phyloP scores from a whole-genome alignment of 805 yeast genomes.

The Schwanniomyces yamadae region DNA sequence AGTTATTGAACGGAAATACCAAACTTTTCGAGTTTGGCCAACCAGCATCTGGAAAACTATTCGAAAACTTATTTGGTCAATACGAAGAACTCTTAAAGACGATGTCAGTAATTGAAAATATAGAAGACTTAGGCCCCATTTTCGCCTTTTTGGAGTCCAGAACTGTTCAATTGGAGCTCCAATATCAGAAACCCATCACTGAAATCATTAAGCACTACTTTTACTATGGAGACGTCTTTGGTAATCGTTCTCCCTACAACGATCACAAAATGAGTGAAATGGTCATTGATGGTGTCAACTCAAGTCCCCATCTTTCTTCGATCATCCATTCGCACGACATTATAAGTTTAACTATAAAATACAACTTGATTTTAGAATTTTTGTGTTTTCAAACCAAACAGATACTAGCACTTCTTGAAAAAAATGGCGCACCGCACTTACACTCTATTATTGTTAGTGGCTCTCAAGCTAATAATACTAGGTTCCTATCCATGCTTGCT shows the following conservation, averaged over 20 bases:
- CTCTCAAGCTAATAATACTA: slow-evolving; percentile 49
- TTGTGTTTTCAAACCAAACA: slow-evolving; percentile 50
- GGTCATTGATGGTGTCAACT: slow-evolving; percentile 45
- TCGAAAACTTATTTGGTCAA: slow-evolving; percentile 46
- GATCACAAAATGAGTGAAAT: slow-evolving; percentile 50
- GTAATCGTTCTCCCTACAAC: slow-evolving; percentile 58
- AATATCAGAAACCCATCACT: slow-evolving; percentile 14
- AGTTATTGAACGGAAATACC: slow-evolving; percentile 25
- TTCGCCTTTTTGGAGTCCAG: slow-evolving; percentile 19
- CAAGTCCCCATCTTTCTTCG: slow-evolving; percentile 8
- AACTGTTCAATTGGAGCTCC: slow-evolving; percentile 21
- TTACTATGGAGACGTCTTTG: slow-evolving; percentile 55
- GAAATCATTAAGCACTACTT: slow-evolving; percentile 35
- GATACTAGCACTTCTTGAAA: slow-evolving; percentile 25
- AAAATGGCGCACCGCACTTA: slow-evolving; percentile 18
- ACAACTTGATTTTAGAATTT: slow-evolving; percentile 49
- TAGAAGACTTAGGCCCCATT: not conserved
- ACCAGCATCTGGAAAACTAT: slow-evolving; percentile 56
- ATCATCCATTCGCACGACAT: slow-evolving; percentile 5
- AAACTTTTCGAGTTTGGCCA: slow-evolving; percentile 55
- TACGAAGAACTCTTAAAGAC: slow-evolving; percentile 8
- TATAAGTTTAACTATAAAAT: slow-evolving; percentile 33
- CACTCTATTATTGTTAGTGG: slow-evolving; percentile 46
- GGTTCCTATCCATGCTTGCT: slow-evolving; percentile 29
- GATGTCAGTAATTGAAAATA: not conserved